These are phyloP conservation scores for Emergomyces pasteurianus DNA, from an alignment of 2,329 filamentous ascomycete species.

Conservation along the genomic window DNA sequence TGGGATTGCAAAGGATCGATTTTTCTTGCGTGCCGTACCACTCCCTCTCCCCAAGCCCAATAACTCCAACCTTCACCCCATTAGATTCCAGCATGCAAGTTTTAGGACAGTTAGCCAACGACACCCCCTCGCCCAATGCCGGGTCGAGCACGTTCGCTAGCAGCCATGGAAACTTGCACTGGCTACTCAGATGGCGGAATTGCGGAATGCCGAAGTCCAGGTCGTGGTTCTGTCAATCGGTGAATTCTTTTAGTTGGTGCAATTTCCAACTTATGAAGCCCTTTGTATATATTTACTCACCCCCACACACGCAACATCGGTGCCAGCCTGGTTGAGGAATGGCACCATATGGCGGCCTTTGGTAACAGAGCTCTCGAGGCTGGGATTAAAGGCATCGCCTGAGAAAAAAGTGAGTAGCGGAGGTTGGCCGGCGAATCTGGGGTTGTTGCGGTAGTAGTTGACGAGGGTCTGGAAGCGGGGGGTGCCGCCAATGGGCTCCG, in stretches of 20 bases:
- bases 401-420: conserved; percentile 71
- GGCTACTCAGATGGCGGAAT: conserved; percentile 57
- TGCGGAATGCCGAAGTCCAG: conserved; percentile 82
- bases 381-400: conserved; percentile 86
- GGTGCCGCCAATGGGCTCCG: conserved; percentile 72
- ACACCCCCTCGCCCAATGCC: conserved; percentile 59
- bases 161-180: conserved; percentile 81
- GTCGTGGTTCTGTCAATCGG: conserved; percentile 60
- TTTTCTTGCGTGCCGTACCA: conserved; percentile 38
- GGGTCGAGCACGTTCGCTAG: conserved; percentile 81
- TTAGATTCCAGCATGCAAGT: conserved; percentile 72
- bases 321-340: conserved; percentile 64
- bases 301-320: conserved; percentile 69
- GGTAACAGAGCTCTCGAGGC: conserved; percentile 75
- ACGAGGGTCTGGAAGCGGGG: conserved; percentile 68
- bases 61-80: conserved; percentile 73
- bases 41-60: conserved; percentile 76
- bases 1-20: neutral
- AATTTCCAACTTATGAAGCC: neutral
- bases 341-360: conserved; percentile 89
- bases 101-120: conserved; percentile 63
- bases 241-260: conserved; percentile 2
- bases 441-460: conserved; percentile 57
- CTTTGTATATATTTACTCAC: conserved; percentile 39
- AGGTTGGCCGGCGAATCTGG: conserved; percentile 51